phyloP scores from a whole-genome alignment of 768 basidiomycete species.

The Sporobolomyces phaffii region DNA sequence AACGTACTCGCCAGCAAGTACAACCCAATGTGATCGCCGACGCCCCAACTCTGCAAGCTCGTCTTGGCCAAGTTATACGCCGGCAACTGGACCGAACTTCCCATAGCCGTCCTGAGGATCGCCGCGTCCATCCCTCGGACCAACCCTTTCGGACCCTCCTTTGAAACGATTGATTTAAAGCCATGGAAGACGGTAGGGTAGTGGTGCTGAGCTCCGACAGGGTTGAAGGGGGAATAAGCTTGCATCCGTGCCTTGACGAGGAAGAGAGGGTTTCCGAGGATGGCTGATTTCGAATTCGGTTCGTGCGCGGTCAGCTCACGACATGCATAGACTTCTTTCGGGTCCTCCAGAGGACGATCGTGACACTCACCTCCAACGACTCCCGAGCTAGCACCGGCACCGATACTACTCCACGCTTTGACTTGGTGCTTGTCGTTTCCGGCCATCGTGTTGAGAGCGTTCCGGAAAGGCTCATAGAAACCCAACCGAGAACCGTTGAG shows the following conservation, averaged over 20 bases:
- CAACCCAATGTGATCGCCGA: constrained; percentile 75
- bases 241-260: constrained; percentile 97
- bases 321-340: too few relatives aligned
- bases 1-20: constrained; percentile 81
- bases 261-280: constrained; percentile 81
- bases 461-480: constrained; percentile 90
- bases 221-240: constrained; percentile 89
- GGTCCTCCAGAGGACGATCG: too few relatives aligned
- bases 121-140: constrained; percentile 89
- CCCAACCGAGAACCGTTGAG: constrained; percentile 51
- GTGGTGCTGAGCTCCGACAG: constrained; percentile 88
- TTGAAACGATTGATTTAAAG: constrained; percentile 65
- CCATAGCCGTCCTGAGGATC: constrained; percentile 88
- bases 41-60: constrained; percentile 61
- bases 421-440: constrained; percentile 61
- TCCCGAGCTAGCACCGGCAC: constrained; percentile 83
- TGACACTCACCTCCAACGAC: constrained; percentile 68
- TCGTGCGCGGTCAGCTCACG: neutral
- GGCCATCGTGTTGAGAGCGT: constrained; percentile 60
- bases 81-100: constrained; percentile 89
- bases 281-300: constrained; percentile 33
- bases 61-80: constrained; percentile 91
- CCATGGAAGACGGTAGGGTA: constrained; percentile 83
- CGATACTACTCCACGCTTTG: constrained; percentile 66
- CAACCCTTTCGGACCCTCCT: constrained; percentile 73